Evolutionary conservation across 306 rosid species (phyloP).

Genomic region (Astragalus glycyphyllos): DNA sequence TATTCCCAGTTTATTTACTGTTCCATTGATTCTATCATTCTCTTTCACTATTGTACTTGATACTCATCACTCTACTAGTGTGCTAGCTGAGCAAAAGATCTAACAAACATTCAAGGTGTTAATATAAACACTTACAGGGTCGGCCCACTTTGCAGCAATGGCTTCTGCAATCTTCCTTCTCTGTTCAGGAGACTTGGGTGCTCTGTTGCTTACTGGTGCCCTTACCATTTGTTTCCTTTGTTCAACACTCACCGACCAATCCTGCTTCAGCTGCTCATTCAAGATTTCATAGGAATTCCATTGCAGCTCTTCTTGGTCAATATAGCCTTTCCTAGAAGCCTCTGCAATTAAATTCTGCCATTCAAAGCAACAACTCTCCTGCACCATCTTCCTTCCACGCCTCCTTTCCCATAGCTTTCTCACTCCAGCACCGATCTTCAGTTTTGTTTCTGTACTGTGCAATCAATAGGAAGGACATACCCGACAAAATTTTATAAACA

Average conservation of each 20-base stretch:
- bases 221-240: conserved; percentile 58
- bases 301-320: conserved; percentile 75
- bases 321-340: conserved; percentile 76
- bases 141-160: conserved; percentile 91
- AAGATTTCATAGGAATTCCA: conserved; percentile 79
- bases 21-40: no score
- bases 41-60: no score
- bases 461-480: conserved; percentile 40
- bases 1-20: no score
- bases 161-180: conserved; percentile 89
- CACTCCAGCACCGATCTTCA: conserved; percentile 79
- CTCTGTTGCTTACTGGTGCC: conserved; percentile 64
- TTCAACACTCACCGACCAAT: conserved; percentile 70
- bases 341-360: conserved; percentile 89
- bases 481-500: conserved; percentile 10
- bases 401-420: conserved; percentile 72
- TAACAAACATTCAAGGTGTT: conserved; percentile 25
- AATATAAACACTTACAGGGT: conserved; percentile 68
- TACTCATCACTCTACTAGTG: no score
- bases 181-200: conserved; percentile 89
- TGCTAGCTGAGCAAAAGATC: conserved; percentile 25
- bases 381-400: conserved; percentile 61
- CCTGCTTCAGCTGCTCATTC: conserved; percentile 62
- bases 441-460: conserved; percentile 75
- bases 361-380: conserved; percentile 75